Conservation (phyloP, 345 rosid genomes). For the Stellera chamaejasme region DNA sequence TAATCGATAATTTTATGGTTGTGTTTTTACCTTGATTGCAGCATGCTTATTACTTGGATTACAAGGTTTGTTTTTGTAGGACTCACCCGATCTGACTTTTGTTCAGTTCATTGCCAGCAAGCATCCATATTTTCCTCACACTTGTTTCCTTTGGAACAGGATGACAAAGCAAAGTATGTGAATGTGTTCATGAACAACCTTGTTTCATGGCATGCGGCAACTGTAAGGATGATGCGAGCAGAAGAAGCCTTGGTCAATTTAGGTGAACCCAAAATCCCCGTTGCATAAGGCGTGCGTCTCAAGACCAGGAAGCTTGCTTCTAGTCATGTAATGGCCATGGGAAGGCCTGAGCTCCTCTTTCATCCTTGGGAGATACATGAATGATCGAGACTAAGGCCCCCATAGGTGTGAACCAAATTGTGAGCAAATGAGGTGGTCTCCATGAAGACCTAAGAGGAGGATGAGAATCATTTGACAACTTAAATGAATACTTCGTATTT, state of each 20-base stretch:
- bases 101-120: background rate
- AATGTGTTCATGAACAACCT: slow-evolving; percentile 69
- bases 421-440: too few species aligned
- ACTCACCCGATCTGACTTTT: background rate
- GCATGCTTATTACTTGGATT: slow-evolving; percentile 94
- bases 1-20: background rate
- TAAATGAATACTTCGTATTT: too few species aligned
- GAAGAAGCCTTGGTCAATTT: slow-evolving; percentile 88
- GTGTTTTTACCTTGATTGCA: slow-evolving; percentile 26
- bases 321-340: background rate
- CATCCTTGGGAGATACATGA: too few species aligned
- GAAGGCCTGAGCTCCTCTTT: background rate
- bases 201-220: slow-evolving; percentile 80
- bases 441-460: too few species aligned
- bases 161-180: slow-evolving; percentile 61
- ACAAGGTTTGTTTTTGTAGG: slow-evolving; percentile 44
- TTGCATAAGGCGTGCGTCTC: slow-evolving; percentile 43
- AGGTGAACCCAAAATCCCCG: slow-evolving; percentile 74
- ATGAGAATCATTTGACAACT: too few species aligned
- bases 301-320: background rate
- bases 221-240: slow-evolving; percentile 67
- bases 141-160: slow-evolving; percentile 27
- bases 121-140: slow-evolving; percentile 4
- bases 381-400: too few species aligned
- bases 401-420: too few species aligned